Percentiles rank a stretch among this genome's conserved stretches.
Evolutionary conservation across 176 grass and related monocot species (phyloP).

Genomic region (Carex cristatella): DNA sequence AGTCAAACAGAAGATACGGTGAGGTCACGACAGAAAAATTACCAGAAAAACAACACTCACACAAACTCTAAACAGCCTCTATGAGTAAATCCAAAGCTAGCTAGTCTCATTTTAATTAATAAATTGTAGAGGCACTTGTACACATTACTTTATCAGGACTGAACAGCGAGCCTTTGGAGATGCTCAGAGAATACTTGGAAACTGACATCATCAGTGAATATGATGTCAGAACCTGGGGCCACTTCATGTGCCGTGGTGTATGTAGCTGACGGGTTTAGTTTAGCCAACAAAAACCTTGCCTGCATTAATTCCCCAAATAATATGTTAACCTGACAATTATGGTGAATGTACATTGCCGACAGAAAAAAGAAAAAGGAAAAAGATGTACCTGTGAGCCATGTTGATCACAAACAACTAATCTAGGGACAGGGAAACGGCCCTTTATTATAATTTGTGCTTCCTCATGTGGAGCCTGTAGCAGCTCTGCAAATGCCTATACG

Average conservation of each 20-base stretch:
- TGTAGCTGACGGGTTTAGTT: slow-evolving; percentile 89
- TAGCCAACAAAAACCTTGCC: slow-evolving; percentile 97
- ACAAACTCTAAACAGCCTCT: slow-evolving; percentile 17
- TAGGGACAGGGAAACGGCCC: slow-evolving; percentile 85
- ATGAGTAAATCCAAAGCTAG: slow-evolving; percentile 27
- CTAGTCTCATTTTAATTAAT: slow-evolving; percentile 23
- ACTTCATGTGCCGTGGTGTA: slow-evolving; percentile 81
- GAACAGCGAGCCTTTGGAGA: slow-evolving; percentile 89
- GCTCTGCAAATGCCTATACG: slow-evolving; percentile 77
- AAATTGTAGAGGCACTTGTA: slow-evolving; percentile 15
- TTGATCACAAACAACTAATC: slow-evolving; percentile 95
- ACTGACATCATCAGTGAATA: slow-evolving; percentile 96
- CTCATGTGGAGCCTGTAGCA: slow-evolving; percentile 84
- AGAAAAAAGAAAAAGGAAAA: slow-evolving; percentile 19
- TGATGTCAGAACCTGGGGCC: slow-evolving; percentile 86
- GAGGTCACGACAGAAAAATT: slow-evolving; percentile 3
- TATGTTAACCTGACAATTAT: neutral
- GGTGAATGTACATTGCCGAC: slow-evolving; percentile 2
- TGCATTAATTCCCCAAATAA: slow-evolving; percentile 31
- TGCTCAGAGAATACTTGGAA: slow-evolving; percentile 98
- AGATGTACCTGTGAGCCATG: slow-evolving; percentile 82
- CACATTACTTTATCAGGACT: slow-evolving; percentile 51
- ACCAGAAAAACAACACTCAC: slow-evolving; percentile 15
- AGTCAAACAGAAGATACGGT: slow-evolving; percentile 19
- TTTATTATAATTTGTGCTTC: slow-evolving; percentile 73